Evolutionary conservation across 2,329 filamentous ascomycete species (phyloP).

Genomic region (Alternaria sp.): DNA sequence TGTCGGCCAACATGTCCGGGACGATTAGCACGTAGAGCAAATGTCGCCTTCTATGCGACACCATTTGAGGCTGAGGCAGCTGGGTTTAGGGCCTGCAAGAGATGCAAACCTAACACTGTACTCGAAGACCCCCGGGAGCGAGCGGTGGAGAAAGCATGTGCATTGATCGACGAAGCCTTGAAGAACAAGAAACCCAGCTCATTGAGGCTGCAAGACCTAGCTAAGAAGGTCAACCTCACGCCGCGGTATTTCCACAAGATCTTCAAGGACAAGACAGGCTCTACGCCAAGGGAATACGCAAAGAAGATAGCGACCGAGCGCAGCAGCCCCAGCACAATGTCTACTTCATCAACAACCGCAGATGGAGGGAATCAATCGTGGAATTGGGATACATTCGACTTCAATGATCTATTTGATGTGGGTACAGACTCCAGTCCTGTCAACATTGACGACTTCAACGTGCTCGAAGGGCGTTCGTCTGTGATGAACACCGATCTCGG

Average conservation of each 20-base stretch:
- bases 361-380: conserved; percentile 17
- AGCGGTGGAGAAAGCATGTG: conserved; percentile 54
- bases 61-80: conserved; percentile 58
- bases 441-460: conserved; percentile 17
- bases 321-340: conserved; percentile 13
- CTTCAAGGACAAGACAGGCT: conserved; percentile 64
- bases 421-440: conserved; percentile 24
- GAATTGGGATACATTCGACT: conserved; percentile 36
- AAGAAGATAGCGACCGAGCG: conserved; percentile 28
- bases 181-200: conserved; percentile 30
- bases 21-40: conserved; percentile 66
- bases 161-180: conserved; percentile 39
- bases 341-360: conserved; percentile 12
- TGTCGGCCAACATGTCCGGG: conserved; percentile 69
- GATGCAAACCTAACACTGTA: conserved; percentile 60
- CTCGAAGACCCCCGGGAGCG: conserved; percentile 56
- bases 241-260: conserved; percentile 67
- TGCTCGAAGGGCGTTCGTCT: conserved; percentile 15
- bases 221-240: conserved; percentile 61
- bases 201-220: conserved; percentile 58
- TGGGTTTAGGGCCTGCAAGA: conserved; percentile 66
- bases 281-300: conserved; percentile 60
- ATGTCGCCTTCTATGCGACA: conserved; percentile 64
- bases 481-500: conserved; percentile 27
- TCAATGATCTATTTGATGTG: conserved; percentile 40